Evolutionary conservation across 2,329 filamentous ascomycete species (phyloP).

Genomic region (Aaosphaeria arxii): DNA sequence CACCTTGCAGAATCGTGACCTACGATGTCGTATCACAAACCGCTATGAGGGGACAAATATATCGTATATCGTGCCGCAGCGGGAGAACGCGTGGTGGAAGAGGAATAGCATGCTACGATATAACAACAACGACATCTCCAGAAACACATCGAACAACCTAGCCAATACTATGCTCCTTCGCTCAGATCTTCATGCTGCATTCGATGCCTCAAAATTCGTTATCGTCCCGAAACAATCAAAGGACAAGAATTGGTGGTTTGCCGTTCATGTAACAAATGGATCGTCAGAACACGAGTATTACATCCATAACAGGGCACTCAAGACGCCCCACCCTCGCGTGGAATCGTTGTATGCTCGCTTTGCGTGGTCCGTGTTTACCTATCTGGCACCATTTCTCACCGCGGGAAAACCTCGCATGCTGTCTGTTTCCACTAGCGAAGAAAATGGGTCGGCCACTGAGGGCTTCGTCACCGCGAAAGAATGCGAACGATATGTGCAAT

Average conservation of each 20-base stretch:
- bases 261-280: conserved; percentile 8
- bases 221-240: conserved; percentile 12
- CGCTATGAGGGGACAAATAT: conserved; percentile 6
- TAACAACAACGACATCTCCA: conserved; percentile 1
- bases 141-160: conserved; percentile 7
- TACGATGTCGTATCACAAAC: conserved; percentile 2
- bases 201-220: conserved; percentile 13
- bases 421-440: no score
- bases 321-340: conserved; percentile 1
- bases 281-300: conserved; percentile 6
- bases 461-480: no score
- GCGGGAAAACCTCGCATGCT: no score
- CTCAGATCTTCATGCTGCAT: conserved; percentile 14
- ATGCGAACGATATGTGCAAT: no score
- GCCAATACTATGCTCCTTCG: conserved; percentile 13
- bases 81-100: conserved; percentile 9
- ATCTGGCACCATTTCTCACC: conserved; percentile 4
- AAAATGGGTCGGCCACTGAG: no score
- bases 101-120: conserved; percentile 8
- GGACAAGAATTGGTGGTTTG: conserved; percentile 1
- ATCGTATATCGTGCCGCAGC: conserved; percentile 7
- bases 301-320: conserved; percentile 7
- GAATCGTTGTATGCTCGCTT: conserved; percentile 7
- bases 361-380: conserved; percentile 7
- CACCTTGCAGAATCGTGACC: conserved; percentile 3